Conservation (phyloP, 169 alveolate genomes). For the Plasmodium vivax region DNA sequence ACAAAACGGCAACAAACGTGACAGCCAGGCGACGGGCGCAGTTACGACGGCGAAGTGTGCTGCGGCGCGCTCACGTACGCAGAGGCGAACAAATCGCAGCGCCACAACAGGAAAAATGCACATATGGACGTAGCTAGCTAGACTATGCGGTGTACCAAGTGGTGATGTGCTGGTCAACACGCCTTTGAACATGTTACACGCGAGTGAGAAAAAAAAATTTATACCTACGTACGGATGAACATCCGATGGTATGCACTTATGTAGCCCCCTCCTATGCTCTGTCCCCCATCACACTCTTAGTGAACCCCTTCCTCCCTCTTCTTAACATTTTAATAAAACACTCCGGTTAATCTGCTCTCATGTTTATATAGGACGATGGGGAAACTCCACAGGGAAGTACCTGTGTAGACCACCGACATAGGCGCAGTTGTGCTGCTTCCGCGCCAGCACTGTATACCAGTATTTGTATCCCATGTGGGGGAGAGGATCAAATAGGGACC, state of each 20-base stretch:
- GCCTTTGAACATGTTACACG: neutral
- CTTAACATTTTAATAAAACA: neutral
- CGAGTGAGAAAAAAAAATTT: no score
- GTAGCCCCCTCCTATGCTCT: neutral
- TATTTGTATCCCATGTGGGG: neutral
- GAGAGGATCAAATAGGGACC: neutral
- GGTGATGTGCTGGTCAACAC: neutral
- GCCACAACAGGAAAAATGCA: neutral
- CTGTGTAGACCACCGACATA: neutral
- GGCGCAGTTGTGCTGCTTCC: neutral
- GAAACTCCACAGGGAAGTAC: neutral
- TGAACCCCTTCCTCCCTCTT: neutral
- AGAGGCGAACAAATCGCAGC: neutral
- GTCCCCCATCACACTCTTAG: neutral
- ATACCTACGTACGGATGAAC: neutral
- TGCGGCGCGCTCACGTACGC: neutral
- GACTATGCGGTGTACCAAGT: neutral
- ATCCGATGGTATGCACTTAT: neutral
- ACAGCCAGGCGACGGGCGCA: neutral
- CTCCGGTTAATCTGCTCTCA: neutral
- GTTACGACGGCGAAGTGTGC: neutral
- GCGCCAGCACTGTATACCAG: neutral
- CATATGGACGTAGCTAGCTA: neutral
- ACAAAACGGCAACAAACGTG: neutral
- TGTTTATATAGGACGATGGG: neutral